Conservation (phyloP, 192 early-diverging fungal genomes). For the Podila clonocystis region DNA sequence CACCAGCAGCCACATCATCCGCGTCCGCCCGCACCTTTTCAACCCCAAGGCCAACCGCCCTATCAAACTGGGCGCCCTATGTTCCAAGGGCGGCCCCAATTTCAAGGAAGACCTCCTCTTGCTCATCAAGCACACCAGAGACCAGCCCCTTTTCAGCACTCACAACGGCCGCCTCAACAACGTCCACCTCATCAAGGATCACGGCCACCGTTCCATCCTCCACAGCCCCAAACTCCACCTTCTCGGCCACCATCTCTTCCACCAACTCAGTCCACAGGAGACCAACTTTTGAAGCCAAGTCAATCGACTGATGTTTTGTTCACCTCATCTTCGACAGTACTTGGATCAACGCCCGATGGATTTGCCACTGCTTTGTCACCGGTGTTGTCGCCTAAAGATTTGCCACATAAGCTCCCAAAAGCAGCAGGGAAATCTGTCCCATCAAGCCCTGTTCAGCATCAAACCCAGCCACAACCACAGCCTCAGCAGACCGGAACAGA, state of each 20-base stretch:
- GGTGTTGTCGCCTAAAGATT: neutral
- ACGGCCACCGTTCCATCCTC: neutral
- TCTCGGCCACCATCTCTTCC: neutral
- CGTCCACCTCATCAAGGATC: neutral
- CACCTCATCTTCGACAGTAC: neutral
- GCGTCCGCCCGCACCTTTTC: no score
- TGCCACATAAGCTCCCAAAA: no score
- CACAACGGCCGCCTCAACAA: constrained; percentile 1
- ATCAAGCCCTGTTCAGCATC: neutral
- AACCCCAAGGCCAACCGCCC: no score
- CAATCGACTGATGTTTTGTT: neutral
- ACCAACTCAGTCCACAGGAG: neutral
- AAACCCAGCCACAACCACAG: no score
- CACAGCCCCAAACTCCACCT: neutral
- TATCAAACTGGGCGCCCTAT: neutral
- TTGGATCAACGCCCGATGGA: neutral
- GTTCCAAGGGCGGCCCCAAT: neutral
- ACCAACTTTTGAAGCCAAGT: neutral
- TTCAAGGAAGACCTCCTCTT: neutral
- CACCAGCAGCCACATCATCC: neutral
- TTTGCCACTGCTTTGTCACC: neutral
- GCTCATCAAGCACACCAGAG: neutral
- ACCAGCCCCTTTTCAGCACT: neutral
- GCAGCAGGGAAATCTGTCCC: no score
- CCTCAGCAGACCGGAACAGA: no score